These are phyloP conservation scores for Dothistroma pini DNA, from an alignment of 2,329 filamentous ascomycete genomes.

Conservation along the genomic window DNA sequence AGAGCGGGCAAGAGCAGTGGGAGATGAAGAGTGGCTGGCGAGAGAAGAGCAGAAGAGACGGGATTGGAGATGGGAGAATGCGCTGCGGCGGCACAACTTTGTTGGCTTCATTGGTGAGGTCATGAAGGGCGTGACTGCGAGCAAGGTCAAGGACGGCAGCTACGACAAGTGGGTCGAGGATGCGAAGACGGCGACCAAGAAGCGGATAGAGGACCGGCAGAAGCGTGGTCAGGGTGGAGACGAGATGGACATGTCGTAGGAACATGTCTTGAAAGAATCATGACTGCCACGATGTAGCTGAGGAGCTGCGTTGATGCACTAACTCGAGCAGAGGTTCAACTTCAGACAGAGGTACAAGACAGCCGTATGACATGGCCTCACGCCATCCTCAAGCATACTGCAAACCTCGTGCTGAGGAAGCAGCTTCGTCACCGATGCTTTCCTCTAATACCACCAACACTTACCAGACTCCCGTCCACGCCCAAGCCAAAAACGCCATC, in stretches of 20 bases:
- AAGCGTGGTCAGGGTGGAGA: conserved; percentile 40
- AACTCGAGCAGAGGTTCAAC: not conserved
- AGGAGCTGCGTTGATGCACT: not conserved
- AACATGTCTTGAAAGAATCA: not conserved
- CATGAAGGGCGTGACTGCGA: conserved; percentile 75
- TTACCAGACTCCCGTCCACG: too few relatives aligned
- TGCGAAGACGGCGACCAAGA: conserved; percentile 56
- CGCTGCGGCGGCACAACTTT: conserved; percentile 88
- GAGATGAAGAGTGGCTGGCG: conserved; percentile 73
- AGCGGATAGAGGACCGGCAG: conserved; percentile 45
- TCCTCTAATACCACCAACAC: too few relatives aligned
- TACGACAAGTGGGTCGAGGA: conserved; percentile 73
- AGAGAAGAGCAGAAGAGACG: conserved; percentile 78
- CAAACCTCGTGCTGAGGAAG: too few relatives aligned
- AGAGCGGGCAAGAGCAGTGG: conserved; percentile 71
- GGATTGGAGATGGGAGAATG: conserved; percentile 94
- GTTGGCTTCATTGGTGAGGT: conserved; percentile 91
- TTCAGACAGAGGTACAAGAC: too few relatives aligned
- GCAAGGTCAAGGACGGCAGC: conserved; percentile 64
- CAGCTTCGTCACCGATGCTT: too few relatives aligned
- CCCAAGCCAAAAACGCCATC: too few relatives aligned
- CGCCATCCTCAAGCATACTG: too few relatives aligned
- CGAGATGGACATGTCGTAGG: conserved; percentile 38
- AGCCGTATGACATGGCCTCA: too few relatives aligned
- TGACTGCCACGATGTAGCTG: not conserved